phyloP scores from a whole-genome alignment of 2,329 filamentous ascomycete genomes.

The Dryadomyces quercus-mongolicae region DNA sequence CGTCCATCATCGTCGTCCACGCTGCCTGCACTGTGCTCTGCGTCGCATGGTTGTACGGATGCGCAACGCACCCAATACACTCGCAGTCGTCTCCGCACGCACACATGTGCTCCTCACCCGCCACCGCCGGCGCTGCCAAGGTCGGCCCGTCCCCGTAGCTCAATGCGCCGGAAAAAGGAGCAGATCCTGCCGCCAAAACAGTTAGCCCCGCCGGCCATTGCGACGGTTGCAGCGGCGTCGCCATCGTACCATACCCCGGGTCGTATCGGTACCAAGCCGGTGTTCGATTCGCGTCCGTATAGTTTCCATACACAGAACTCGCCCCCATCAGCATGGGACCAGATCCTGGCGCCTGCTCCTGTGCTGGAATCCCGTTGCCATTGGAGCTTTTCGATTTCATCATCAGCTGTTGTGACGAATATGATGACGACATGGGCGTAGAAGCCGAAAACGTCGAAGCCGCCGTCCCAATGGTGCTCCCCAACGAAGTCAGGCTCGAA shows the following conservation, averaged over 20 bases:
- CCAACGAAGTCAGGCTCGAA: constrained; percentile 9
- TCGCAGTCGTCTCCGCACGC: constrained; percentile 15
- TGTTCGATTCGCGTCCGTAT: not conserved
- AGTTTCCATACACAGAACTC: constrained; percentile 1
- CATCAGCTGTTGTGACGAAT: constrained; percentile 4
- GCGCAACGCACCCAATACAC: constrained; percentile 14
- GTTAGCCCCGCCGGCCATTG: constrained; percentile 11
- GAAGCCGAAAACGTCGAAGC: constrained; percentile 4
- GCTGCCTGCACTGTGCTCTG: constrained; percentile 12
- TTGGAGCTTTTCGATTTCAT: not conserved
- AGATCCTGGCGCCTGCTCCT: not conserved
- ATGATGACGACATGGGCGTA: constrained; percentile 5
- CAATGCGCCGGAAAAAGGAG: not conserved
- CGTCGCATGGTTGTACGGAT: constrained; percentile 14
- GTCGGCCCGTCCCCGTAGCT: not conserved
- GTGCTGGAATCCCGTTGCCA: not conserved
- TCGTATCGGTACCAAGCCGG: constrained; percentile 11
- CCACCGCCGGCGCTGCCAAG: not conserved
- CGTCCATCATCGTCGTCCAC: constrained; percentile 10
- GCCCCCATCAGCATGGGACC: not conserved
- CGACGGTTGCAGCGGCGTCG: constrained; percentile 12
- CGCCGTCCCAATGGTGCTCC: constrained; percentile 5
- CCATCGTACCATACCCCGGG: constrained; percentile 11
- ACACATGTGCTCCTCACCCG: constrained; percentile 11
- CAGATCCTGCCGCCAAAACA: not conserved